Base-by-base conservation (phyloP, 208 protist species). In the Wallacemonas sp. region DNA sequence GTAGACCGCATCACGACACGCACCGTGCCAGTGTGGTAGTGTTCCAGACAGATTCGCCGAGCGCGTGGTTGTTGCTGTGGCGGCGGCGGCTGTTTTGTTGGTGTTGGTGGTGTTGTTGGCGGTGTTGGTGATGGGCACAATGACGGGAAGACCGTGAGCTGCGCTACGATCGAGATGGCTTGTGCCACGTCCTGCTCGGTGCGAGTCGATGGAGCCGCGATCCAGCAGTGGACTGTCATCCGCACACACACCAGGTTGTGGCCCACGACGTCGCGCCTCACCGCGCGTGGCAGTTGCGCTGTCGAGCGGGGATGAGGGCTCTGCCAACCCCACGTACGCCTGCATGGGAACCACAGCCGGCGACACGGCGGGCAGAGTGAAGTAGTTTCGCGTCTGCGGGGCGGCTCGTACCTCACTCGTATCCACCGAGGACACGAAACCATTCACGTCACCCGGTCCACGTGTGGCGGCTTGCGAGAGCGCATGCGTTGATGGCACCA, bases 1-100 rank as follows among this genome's bases (percentile, higher is more conserved):
- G 60, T 87, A 87, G 39, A 81, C 72, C 16, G 75, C 54, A 4
- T 38, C 44, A 1, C 74, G 72, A 6, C 70, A 46, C 3, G 65
- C 80, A 29, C 68, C 60, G 33, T 39, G 49, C 70, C 70, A 80
- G 9, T 65, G 32, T 5, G 32, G 36, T 2, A 63, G 41, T 36
- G 57, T 26, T 41, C 36, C 36, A 41, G 36, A 41, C 36, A 14
- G 36, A 41, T 14, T 6, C 36, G 6, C 9, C 36, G 9, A 41
- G 6, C 36, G 6, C 36, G 36, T 14, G 9, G 9, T 41, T 6
- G 9, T 14, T 41, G 6, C 36, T 41, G 6, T 17, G 36, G 9
- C 36, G 36, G 36, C n/a, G n/a, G n/a, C n/a, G n/a, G n/a, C n/a
- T n/a, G n/a, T n/a, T n/a, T 14, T 41, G 36, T 6, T 14, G 36